A percentile compares a stretch with the other conserved stretches of the same genome.
phyloP scores from a whole-genome alignment of 768 basidiomycete species.

The Mycena vulgaris region DNA sequence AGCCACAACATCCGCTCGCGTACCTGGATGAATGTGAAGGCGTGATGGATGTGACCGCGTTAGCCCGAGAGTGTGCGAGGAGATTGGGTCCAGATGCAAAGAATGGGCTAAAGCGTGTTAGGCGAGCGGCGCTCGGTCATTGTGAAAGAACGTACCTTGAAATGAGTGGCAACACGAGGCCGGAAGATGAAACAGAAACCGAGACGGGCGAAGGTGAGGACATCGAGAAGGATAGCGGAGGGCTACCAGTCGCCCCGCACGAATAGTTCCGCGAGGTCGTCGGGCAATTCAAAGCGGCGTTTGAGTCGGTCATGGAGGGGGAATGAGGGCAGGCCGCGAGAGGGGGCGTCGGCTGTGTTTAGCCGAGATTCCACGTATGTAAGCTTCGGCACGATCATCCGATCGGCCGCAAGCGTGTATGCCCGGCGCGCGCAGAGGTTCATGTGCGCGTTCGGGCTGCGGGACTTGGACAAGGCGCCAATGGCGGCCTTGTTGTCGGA shows the following conservation, averaged over 20 bases:
- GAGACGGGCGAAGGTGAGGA: no score
- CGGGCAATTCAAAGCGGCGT: neutral
- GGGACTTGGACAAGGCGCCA: neutral
- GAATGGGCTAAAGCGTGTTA: no score
- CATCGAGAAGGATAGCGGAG: neutral
- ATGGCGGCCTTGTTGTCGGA: constrained; percentile 1
- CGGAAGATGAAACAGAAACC: no score
- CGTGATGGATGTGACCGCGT: no score
- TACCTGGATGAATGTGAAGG: no score
- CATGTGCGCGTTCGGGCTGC: constrained; percentile 1
- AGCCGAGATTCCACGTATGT: no score
- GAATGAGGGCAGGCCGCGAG: neutral
- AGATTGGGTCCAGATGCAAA: no score
- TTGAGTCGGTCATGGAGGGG: neutral
- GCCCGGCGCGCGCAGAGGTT: constrained; percentile 7
- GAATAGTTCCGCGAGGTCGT: neutral
- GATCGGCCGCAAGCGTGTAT: neutral
- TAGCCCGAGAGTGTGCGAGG: no score
- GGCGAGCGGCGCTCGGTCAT: no score
- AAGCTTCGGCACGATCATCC: constrained; percentile 9
- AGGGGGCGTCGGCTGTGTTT: neutral
- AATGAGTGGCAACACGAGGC: no score
- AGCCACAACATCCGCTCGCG: no score
- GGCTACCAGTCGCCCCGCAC: neutral
- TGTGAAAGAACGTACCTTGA: no score